These are phyloP conservation scores for Protostelium mycophagum DNA, from an alignment of 78 protist species.

Conservation along the genomic window DNA sequence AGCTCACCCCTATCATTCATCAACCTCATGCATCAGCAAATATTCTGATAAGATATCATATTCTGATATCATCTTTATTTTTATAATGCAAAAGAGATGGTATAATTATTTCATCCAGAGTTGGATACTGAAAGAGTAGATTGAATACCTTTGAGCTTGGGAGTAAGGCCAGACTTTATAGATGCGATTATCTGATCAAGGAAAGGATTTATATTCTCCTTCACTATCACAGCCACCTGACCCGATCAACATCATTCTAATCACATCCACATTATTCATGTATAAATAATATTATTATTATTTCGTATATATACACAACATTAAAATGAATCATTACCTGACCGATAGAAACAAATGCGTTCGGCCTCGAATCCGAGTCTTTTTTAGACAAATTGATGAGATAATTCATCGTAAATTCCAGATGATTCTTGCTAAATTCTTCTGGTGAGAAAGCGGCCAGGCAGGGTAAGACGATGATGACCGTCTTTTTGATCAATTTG, in stretches of 20 bases:
- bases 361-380: background rate
- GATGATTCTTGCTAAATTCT: constrained; percentile 28
- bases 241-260: too few relatives aligned
- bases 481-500: constrained; percentile 51
- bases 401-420: constrained; percentile 38
- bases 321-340: background rate
- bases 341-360: background rate
- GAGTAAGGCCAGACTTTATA: background rate
- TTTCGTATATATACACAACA: background rate
- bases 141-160: background rate
- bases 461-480: constrained; percentile 36
- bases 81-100: too few relatives aligned
- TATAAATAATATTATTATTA: background rate
- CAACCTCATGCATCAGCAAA: too few relatives aligned
- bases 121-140: too few relatives aligned
- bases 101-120: too few relatives aligned
- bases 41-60: too few relatives aligned
- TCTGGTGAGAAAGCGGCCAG: constrained; percentile 48
- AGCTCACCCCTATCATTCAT: constrained; percentile 35
- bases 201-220: background rate
- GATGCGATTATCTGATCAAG: background rate
- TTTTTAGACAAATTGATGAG: background rate
- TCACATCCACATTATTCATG: background rate
- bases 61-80: too few relatives aligned
- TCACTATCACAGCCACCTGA: background rate